Base-by-base conservation (phyloP, 768 basidiomycete genomes). In the Agaricus sinodeliciosus region DNA sequence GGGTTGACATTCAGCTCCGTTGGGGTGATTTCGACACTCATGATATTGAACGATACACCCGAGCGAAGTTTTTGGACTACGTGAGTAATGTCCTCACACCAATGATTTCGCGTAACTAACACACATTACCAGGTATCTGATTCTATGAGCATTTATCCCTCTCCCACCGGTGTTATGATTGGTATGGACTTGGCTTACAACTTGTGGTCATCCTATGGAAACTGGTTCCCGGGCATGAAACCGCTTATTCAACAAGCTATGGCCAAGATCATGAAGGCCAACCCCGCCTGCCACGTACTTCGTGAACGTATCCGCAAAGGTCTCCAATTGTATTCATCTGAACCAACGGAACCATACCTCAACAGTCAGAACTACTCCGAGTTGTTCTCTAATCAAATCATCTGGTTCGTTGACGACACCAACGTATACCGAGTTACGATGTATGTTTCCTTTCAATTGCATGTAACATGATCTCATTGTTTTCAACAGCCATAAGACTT, bases 241-340 rank as follows among this genome's bases (percentile, higher is more conserved):
- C 94, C 94, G 4, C 78, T 99, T 56, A 86, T 99, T 54, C 95
- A 96, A 67, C 94, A 96, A 70, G 96, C 95, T 4, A 96, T 99
- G 94, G 93, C 90, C 11, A 99, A 98, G 79, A 89, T 99, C 67
- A 95, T 98, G 93, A 99, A 99, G 71, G 96, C 96, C 48, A 98
- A 99, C 63, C 96, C 96, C 22, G 96, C 96, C 12, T 85, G 88
- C 49, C 96, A 98, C 65, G 96, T 99, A 39, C 74, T 99, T 52
- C 90, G 96, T 50, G 96, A 99, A 72, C 96, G 96, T 72, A 97
- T 99, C 62, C 84, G 96, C 61, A 99, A 99, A 72, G 95, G 94
- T 67, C 79, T 99, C 18, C 96, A 98, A 67, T 75, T 99, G 16
- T 99, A 99, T 70, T 98, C 95, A 9, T 98, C 96, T 25, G 96